Base-by-base conservation (phyloP, 345 rosid species). In the Durio zibethinus region DNA sequence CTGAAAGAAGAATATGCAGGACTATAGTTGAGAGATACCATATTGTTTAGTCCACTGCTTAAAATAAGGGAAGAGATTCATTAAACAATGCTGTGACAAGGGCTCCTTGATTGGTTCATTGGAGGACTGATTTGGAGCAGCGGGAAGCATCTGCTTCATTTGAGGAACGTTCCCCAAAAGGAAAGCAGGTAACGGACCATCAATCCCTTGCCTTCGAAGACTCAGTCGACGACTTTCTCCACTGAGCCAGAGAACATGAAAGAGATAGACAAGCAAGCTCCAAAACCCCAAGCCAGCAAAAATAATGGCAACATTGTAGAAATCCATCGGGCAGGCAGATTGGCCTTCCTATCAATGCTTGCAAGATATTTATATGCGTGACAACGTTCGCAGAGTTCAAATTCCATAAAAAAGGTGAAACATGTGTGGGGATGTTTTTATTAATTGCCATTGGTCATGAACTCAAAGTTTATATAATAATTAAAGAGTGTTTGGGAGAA, bases 201-300 rank as follows among this genome's bases (percentile, higher is more conserved):
- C 6, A 7, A 72, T 72, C 76, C 76, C 75, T 72, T 52, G 75
- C 62, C 31, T 72, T 4, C 11, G 45, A 20, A 72, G 75, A 72
- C 23, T 20, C 47, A 52, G 1, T 66, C 78, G 65, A 73, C 78
- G 80, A 29, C 7, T 9, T 48, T 21, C 7, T 50, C 45, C 62
- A 10, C 35, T 52, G 20, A 50, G 27, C 75, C 60, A 72, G 12
- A 72, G 75, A 52, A 52, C 62, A 53, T 52, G 14, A 69, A 69
- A 27, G 57, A 69, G 56, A 69, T 47, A 69, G 57, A 47, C 14
- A 8, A 15, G 18, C 14, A 69, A 47, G 73, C 73, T 25, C 2
- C 21, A 45, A 45, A 69, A 3, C 2, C 31, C 73, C 29, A 69
- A 47, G 25, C 5, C 21, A 47, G 23, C 10, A 27, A 27, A 43